A percentile compares a stretch with the other conserved stretches of the same genome.
These are phyloP conservation scores for Rhizopogon vinicolor DNA, from an alignment of 768 basidiomycete species.

Conservation along the genomic window DNA sequence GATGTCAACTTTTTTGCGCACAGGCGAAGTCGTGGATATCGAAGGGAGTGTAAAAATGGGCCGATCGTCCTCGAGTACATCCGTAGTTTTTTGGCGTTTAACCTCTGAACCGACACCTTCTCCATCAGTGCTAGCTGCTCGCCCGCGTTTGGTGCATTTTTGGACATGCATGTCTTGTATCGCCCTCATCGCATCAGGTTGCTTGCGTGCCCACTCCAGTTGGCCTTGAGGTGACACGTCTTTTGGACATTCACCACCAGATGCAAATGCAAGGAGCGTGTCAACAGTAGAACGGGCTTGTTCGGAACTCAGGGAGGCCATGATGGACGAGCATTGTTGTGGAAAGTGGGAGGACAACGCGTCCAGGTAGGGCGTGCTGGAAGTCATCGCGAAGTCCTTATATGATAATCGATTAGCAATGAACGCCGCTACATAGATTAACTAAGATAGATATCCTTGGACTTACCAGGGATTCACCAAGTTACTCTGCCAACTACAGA, in stretches of 20 bases:
- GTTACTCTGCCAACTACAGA: background rate
- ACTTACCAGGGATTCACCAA: background rate
- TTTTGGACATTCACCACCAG: conserved; percentile 22
- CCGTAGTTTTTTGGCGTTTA: conserved; percentile 16
- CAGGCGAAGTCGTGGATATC: conserved; percentile 65
- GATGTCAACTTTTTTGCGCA: conserved; percentile 74
- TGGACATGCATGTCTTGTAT: conserved; percentile 10
- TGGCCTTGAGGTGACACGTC: conserved; percentile 5
- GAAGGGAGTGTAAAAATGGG: conserved; percentile 58
- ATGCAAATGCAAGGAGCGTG: conserved; percentile 23
- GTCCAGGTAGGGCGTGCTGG: conserved; percentile 22
- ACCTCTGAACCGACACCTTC: background rate
- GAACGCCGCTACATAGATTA: background rate
- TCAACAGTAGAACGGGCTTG: conserved; percentile 14
- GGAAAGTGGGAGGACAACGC: conserved; percentile 17
- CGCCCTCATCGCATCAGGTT: conserved; percentile 18
- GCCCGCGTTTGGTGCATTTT: conserved; percentile 17
- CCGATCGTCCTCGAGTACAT: conserved; percentile 28
- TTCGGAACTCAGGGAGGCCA: conserved; percentile 6
- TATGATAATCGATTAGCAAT: background rate
- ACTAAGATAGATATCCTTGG: background rate
- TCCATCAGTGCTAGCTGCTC: conserved; percentile 14
- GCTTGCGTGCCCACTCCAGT: conserved; percentile 20
- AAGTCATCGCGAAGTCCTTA: background rate
- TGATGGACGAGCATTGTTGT: background rate